These are phyloP conservation scores for Tuber brumale DNA, from an alignment of 495 filamentous ascomycete genomes.

Conservation along the genomic window DNA sequence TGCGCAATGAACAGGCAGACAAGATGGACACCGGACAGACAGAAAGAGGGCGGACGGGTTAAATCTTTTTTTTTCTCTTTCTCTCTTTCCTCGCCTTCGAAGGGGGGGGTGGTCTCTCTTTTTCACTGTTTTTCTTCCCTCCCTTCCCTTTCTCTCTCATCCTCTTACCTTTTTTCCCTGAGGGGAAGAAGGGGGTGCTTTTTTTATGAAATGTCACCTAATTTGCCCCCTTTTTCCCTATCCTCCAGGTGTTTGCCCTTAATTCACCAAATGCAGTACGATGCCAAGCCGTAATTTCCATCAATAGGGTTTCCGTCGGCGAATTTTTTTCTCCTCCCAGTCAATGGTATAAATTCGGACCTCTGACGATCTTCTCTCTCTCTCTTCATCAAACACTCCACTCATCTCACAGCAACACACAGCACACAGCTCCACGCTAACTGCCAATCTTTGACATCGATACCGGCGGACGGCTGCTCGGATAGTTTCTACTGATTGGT, in stretches of 20 bases:
- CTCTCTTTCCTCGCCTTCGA: constrained; percentile 20
- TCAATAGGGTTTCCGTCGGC: constrained; percentile 31
- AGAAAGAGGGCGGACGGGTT: constrained; percentile 21
- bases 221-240: constrained; percentile 26
- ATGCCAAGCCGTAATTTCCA: background rate
- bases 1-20: constrained; percentile 20
- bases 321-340: constrained; percentile 26
- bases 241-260: background rate
- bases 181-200: background rate
- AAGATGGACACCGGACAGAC: constrained; percentile 14
- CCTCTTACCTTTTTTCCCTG: background rate
- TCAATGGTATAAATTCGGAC: constrained; percentile 11
- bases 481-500: constrained; percentile 17
- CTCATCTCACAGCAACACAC: constrained; percentile 9
- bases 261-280: constrained; percentile 9
- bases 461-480: background rate
- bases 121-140: constrained; percentile 22
- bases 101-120: constrained; percentile 29
- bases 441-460: background rate
- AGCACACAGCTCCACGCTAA: background rate
- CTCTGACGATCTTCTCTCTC: background rate
- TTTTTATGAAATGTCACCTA: constrained; percentile 18
- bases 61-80: constrained; percentile 13
- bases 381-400: constrained; percentile 1
- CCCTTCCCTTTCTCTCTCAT: constrained; percentile 20